These are phyloP conservation scores for Fusarium ramigenum DNA, from an alignment of 2,329 filamentous ascomycete genomes.

Conservation along the genomic window DNA sequence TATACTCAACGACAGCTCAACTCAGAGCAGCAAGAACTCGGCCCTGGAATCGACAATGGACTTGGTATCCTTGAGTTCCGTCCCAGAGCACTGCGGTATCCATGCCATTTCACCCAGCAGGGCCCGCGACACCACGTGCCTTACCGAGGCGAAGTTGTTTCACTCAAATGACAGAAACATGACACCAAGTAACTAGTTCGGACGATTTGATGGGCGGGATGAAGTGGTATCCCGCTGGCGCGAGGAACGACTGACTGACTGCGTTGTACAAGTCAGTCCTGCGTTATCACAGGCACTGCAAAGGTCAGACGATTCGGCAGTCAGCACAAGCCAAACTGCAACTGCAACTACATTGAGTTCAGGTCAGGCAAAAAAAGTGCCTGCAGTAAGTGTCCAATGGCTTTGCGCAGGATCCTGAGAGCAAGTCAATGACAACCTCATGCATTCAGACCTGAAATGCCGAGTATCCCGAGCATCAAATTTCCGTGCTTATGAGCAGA, in stretches of 20 bases:
- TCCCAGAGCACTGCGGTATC: neutral
- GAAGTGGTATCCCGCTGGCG: neutral
- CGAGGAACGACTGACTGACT: neutral
- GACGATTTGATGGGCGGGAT: conserved; percentile 1
- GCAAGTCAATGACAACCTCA: neutral
- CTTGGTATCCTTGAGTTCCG: neutral
- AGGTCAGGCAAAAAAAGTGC: neutral
- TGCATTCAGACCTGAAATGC: neutral
- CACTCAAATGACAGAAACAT: conserved; percentile 13
- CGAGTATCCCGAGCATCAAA: conserved; percentile 9
- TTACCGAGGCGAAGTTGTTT: conserved; percentile 20
- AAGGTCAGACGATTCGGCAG: neutral
- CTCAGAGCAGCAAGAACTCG: neutral
- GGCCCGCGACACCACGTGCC: conserved; percentile 2
- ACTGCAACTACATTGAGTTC: conserved; percentile 10
- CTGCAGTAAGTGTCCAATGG: neutral
- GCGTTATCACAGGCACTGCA: neutral
- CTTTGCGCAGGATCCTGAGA: conserved; percentile 6
- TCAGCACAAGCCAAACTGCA: conserved; percentile 9
- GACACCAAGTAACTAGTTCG: neutral
- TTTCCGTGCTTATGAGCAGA: neutral
- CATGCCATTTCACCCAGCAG: neutral
- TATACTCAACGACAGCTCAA: neutral
- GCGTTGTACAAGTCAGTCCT: neutral
- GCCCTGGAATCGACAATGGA: neutral